Base-by-base conservation (phyloP, 768 basidiomycete species). In the Lactarius sanguifluus region DNA sequence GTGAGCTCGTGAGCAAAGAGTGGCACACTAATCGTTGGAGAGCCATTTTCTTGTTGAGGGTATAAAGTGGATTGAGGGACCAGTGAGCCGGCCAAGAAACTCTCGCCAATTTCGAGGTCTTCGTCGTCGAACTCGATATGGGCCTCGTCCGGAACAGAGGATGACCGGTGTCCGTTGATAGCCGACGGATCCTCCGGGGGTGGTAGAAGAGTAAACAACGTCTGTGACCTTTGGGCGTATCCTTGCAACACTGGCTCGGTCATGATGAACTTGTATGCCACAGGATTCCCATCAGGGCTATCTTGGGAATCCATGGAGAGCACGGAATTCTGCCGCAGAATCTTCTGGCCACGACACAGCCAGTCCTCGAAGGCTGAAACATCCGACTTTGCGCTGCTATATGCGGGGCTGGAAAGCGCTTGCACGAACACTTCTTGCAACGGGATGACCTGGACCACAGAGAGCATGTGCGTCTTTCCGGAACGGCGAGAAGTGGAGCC, bases 51-150 rank as follows among this genome's bases (percentile, higher is more conserved):
- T 47, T 40, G 57, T 47, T 40, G 34, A 58, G 56, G 55, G 57
- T 57, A 38, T 65, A 62, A 61, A 62, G 16, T 30, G 64, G 64
- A 59, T 64, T 70, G 36, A 73, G 70, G 50, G 61, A 64, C 56
- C 70, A 71, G 66, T 65, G 70, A 73, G 61, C 70, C 72, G 30
- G 54, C 76, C 82, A 9, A 85, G 75, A 93, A 93, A 20, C 77
- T 82, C 72, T 92, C 87, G 71, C 83, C 84, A 61, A 93, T 93
- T 75, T 92, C 91, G 57, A 91, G 74, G 20, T 72, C 71, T 25
- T 76, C 70, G 61, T 65, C 59, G 23, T 58, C 61, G 9, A 34
- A 57, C 56, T 54, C 64, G n/a, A 69, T 54, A 62, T 66, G 57
- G 52, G 68, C 67, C 16, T 68, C 62, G 34, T 59, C 62, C 34